phyloP scores from a whole-genome alignment of 2,329 filamentous ascomycete genomes.

The Coccinonectria pachysandricola region DNA sequence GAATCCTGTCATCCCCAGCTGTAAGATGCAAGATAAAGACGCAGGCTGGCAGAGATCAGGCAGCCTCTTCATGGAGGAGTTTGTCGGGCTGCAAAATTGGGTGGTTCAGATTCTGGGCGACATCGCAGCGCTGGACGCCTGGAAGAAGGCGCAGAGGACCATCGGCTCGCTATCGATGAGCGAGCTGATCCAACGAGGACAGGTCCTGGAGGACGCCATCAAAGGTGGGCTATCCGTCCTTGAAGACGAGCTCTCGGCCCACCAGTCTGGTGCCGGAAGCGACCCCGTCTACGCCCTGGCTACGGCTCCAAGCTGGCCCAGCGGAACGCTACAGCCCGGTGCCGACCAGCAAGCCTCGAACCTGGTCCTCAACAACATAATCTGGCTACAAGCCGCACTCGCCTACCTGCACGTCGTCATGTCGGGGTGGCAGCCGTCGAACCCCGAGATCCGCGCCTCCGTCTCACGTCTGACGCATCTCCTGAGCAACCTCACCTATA shows the following conservation, averaged over 20 bases:
- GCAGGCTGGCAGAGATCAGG: constrained; percentile 14
- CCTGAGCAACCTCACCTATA: constrained; percentile 21
- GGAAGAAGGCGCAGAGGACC: constrained; percentile 39
- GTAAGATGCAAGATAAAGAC: constrained; percentile 8
- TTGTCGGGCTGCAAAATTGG: constrained; percentile 49
- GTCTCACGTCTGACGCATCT: constrained; percentile 25
- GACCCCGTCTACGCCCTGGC: constrained; percentile 10
- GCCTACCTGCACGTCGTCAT: constrained; percentile 39
- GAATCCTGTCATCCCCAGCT: constrained; percentile 26
- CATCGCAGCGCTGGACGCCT: constrained; percentile 41
- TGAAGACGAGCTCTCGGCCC: constrained; percentile 11
- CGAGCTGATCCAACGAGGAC: constrained; percentile 35
- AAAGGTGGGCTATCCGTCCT: constrained; percentile 22
- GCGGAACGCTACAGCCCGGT: constrained; percentile 13
- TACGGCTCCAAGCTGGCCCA: constrained; percentile 11
- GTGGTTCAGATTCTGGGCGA: constrained; percentile 43
- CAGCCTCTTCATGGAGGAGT: constrained; percentile 35
- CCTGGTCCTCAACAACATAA: constrained; percentile 22
- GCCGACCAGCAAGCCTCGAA: constrained; percentile 12
- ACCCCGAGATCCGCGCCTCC: constrained; percentile 27
- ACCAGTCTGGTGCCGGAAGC: neutral
- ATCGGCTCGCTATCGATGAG: constrained; percentile 33
- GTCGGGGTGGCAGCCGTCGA: constrained; percentile 40
- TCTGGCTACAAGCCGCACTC: constrained; percentile 39
- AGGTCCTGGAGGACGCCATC: constrained; percentile 29